Conservation (phyloP, 2,329 filamentous ascomycete species). For the Lizonia empirigonia region DNA sequence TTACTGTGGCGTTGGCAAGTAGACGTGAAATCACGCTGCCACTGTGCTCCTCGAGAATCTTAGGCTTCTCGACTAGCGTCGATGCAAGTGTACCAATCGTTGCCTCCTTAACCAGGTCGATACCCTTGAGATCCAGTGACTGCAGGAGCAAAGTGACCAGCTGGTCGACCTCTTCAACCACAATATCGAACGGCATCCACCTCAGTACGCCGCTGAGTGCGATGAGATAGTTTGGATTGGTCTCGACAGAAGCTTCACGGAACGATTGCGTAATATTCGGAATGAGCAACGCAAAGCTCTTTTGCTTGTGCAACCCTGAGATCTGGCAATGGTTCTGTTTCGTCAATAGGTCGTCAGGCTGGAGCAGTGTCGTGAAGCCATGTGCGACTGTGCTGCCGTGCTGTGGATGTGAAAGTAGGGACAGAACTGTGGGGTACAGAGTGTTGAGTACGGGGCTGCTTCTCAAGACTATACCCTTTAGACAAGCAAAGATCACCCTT, state of each 20-base stretch:
- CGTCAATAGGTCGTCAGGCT: conserved; percentile 65
- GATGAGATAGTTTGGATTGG: conserved; percentile 67
- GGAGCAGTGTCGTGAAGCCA: conserved; percentile 64
- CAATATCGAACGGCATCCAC: conserved; percentile 64
- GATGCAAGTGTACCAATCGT: conserved; percentile 64
- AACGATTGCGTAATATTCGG: conserved; percentile 62
- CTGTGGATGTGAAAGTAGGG: conserved; percentile 55
- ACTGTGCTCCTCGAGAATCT: conserved; percentile 60
- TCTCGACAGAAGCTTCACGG: conserved; percentile 49
- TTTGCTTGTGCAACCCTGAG: conserved; percentile 67
- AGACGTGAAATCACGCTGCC: conserved; percentile 63
- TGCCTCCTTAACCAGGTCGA: conserved; percentile 62
- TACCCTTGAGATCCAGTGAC: conserved; percentile 61
- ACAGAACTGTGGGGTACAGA: conserved; percentile 54
- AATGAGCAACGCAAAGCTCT: conserved; percentile 64
- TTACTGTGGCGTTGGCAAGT: conserved; percentile 51
- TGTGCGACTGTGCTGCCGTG: conserved; percentile 60
- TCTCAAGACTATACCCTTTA: conserved; percentile 66
- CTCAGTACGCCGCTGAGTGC: conserved; percentile 67
- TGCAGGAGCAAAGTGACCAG: conserved; percentile 67
- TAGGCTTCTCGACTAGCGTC: conserved; percentile 63
- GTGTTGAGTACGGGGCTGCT: conserved; percentile 53
- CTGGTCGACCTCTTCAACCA: conserved; percentile 63
- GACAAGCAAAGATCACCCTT: conserved; percentile 63
- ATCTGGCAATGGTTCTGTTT: conserved; percentile 66